Evolutionary conservation across 257 asterid genomes (phyloP).

Genomic region (Solanum lignicaule): DNA sequence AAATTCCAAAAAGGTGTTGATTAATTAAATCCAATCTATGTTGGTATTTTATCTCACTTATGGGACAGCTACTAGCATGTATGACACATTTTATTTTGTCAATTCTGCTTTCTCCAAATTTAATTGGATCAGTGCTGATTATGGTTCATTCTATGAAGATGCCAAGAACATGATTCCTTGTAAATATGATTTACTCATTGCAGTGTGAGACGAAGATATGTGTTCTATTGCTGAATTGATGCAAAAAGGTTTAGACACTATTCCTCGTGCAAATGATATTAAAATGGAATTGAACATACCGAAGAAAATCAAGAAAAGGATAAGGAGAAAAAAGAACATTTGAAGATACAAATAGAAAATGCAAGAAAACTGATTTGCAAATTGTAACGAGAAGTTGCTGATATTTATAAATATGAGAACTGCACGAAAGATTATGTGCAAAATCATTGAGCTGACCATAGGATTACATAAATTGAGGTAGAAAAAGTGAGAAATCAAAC

Average conservation of each 20-base stretch:
- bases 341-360: background rate
- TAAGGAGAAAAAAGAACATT: background rate
- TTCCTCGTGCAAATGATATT: background rate
- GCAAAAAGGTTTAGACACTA: background rate
- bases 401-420: too few species aligned
- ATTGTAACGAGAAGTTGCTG: background rate
- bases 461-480: too few species aligned
- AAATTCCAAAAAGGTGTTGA: background rate
- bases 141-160: background rate
- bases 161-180: background rate
- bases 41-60: background rate
- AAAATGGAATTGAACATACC: background rate
- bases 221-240: background rate
- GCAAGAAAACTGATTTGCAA: background rate
- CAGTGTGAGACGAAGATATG: background rate
- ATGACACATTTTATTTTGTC: background rate
- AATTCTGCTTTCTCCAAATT: background rate
- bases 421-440: too few species aligned
- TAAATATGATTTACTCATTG: background rate
- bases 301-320: background rate
- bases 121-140: background rate
- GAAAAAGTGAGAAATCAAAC: too few species aligned
- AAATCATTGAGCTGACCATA: too few species aligned
- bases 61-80: background rate
- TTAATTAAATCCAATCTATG: background rate